These are phyloP conservation scores for Limonium bicolor DNA, from an alignment of 148 eudicot genomes.

Conservation along the genomic window DNA sequence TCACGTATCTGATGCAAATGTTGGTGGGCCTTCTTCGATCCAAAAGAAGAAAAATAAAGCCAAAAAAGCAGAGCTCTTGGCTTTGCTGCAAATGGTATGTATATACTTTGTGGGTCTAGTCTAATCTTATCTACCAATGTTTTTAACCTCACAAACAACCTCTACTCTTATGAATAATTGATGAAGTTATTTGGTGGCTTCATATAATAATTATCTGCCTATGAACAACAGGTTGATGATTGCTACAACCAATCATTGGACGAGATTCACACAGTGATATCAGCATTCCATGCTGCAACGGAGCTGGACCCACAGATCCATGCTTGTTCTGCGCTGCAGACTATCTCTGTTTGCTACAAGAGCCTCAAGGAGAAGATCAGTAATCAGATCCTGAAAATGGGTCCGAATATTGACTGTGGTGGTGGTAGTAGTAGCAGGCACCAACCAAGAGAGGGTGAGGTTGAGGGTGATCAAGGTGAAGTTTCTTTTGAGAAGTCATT, in stretches of 20 bases:
- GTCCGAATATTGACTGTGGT: conserved; percentile 2
- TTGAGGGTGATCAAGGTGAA: conserved; percentile 14
- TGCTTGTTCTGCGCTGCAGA: conserved; percentile 48
- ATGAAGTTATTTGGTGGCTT: not conserved
- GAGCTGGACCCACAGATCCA: conserved; percentile 66
- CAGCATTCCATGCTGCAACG: conserved; percentile 81
- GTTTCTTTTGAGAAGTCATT: conserved; percentile 46
- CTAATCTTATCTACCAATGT: no score
- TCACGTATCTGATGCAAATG: no score
- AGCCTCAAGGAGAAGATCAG: conserved; percentile 67
- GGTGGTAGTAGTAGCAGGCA: not conserved
- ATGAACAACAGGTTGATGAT: conserved; percentile 48
- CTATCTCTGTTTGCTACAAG: conserved; percentile 48
- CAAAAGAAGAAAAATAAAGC: conserved; percentile 24
- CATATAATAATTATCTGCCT: not conserved
- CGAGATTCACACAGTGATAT: conserved; percentile 65
- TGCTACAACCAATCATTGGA: conserved; percentile 64
- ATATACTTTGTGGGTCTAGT: no score
- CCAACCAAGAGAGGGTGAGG: not conserved
- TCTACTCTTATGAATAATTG: no score
- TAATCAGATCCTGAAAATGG: conserved; percentile 51
- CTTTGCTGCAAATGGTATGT: conserved; percentile 70
- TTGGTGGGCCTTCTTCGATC: conserved; percentile 8
- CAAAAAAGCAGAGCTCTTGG: conserved; percentile 51
- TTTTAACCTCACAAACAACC: no score